Percentiles rank a stretch among this genome's conserved stretches.
These are phyloP conservation scores for Nissolia schottii DNA, from an alignment of 306 rosid genomes.

Conservation along the genomic window DNA sequence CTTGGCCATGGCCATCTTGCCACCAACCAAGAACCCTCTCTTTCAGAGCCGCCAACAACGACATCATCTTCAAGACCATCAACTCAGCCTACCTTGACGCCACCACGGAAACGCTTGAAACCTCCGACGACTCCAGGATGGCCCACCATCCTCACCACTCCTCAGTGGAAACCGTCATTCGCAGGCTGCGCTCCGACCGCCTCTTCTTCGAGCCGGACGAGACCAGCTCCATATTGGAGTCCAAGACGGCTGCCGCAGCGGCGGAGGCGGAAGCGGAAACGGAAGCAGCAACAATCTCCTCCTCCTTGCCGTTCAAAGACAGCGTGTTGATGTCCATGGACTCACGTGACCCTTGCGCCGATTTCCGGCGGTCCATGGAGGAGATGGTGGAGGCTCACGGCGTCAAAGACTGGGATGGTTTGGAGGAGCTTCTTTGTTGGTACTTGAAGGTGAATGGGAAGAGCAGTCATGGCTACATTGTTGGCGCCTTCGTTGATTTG, in stretches of 20 bases:
- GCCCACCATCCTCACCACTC: slow-evolving; percentile 13
- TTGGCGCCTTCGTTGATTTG: slow-evolving; percentile 83
- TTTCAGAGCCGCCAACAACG: slow-evolving; percentile 36
- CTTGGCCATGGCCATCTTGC: slow-evolving; percentile 81
- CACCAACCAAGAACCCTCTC: slow-evolving; percentile 81
- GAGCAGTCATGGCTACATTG: slow-evolving; percentile 53
- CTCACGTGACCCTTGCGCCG: slow-evolving; percentile 65
- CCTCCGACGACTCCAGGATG: too few relatives aligned
- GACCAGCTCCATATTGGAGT: slow-evolving; percentile 55
- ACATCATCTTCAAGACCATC: slow-evolving; percentile 44
- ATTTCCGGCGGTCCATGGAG: slow-evolving; percentile 81
- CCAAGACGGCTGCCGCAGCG: not conserved
- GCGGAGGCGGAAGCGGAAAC: not conserved
- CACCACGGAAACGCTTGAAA: not conserved
- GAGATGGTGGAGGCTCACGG: slow-evolving; percentile 84
- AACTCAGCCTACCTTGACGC: slow-evolving; percentile 54
- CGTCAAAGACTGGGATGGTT: slow-evolving; percentile 61
- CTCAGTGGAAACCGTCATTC: slow-evolving; percentile 50
- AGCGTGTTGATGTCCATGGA: slow-evolving; percentile 64
- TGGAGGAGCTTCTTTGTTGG: slow-evolving; percentile 72
- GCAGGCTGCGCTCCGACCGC: slow-evolving; percentile 63
- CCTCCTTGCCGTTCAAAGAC: slow-evolving; percentile 54
- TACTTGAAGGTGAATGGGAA: slow-evolving; percentile 65
- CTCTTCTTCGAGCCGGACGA: slow-evolving; percentile 60
- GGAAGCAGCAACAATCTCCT: too few relatives aligned